Conservation (phyloP, 345 rosid genomes). For the Eucalyptus viminalis region DNA sequence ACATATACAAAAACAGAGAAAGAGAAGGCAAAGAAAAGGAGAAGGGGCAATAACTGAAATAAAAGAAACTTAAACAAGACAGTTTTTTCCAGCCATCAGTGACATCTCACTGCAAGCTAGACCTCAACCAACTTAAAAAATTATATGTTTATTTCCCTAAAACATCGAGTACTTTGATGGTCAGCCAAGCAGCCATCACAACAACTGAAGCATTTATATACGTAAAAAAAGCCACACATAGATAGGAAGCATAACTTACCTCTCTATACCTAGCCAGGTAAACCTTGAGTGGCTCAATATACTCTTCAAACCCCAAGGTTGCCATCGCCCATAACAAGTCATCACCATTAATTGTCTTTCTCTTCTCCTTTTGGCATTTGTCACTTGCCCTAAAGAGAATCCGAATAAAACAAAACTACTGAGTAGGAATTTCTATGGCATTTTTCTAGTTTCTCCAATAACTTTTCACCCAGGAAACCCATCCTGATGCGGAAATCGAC, state of each 20-base stretch:
- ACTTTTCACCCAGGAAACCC: not conserved
- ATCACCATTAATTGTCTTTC: slow-evolving; percentile 95
- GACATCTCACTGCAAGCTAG: not conserved
- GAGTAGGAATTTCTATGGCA: not conserved
- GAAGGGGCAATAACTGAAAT: not conserved
- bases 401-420: not conserved
- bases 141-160: not conserved
- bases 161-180: not conserved
- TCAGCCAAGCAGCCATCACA: not conserved
- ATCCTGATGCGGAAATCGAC: not conserved
- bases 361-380: slow-evolving; percentile 97
- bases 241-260: slow-evolving; percentile 11
- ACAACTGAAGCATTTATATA: not conserved
- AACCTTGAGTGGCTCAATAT: slow-evolving; percentile 80
- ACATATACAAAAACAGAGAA: not conserved
- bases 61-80: not conserved
- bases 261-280: slow-evolving; percentile 82
- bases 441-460: not conserved
- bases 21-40: not conserved
- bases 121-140: not conserved
- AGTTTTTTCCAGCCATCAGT: not conserved
- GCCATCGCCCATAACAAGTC: slow-evolving; percentile 99
- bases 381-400: slow-evolving; percentile 67
- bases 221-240: not conserved
- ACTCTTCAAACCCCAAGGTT: slow-evolving; percentile 93